These are phyloP conservation scores for Xylaria sp. DNA, from an alignment of 2,329 filamentous ascomycete species.

Conservation along the genomic window DNA sequence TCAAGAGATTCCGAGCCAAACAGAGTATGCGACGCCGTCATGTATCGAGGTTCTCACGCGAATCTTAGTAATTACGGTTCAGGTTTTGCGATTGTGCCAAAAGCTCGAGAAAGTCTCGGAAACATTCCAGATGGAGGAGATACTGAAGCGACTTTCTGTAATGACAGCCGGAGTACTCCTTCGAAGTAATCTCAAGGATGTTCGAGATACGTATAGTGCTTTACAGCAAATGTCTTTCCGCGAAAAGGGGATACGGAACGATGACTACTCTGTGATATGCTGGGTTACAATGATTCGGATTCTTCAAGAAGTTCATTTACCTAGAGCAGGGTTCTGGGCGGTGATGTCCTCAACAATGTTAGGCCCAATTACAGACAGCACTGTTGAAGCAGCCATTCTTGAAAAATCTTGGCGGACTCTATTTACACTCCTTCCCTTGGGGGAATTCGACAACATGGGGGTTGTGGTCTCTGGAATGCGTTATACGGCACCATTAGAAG, in stretches of 20 bases:
- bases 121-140: constrained; percentile 60
- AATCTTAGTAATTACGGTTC: constrained; percentile 53
- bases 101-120: constrained; percentile 50
- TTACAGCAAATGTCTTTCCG: constrained; percentile 59
- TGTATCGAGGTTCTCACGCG: constrained; percentile 53
- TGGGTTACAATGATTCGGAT: constrained; percentile 70
- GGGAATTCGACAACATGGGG: constrained; percentile 68
- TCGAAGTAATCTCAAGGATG: constrained; percentile 54
- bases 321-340: constrained; percentile 70
- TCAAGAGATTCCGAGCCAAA: constrained; percentile 40
- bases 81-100: constrained; percentile 58
- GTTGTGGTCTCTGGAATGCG: constrained; percentile 57
- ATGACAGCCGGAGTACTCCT: constrained; percentile 56
- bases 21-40: constrained; percentile 44
- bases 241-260: constrained; percentile 63
- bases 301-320: constrained; percentile 62
- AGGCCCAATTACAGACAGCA: constrained; percentile 49
- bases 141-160: constrained; percentile 58
- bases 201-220: constrained; percentile 61
- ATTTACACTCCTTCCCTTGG: constrained; percentile 70
- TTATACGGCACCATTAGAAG: constrained; percentile 59
- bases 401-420: constrained; percentile 69
- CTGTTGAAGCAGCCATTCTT: constrained; percentile 59
- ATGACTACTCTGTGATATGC: constrained; percentile 59
- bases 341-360: constrained; percentile 60